Base-by-base conservation (phyloP, 2,329 filamentous ascomycete genomes). In the Aureobasidium sp. region DNA sequence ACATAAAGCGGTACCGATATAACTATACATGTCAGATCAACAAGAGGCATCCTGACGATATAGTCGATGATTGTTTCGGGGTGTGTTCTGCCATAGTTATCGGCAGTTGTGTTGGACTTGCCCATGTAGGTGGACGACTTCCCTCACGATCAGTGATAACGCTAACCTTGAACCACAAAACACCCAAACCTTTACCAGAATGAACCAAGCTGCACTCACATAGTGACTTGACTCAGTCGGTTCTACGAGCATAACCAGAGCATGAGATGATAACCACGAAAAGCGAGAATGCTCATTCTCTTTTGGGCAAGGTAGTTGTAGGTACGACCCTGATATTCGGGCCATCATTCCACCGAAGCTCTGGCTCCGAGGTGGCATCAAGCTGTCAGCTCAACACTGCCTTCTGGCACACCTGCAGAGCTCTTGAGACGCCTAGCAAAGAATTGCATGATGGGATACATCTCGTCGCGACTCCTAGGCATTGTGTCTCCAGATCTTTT, bases 381-480 rank as follows among this genome's bases (percentile, higher is more conserved):
- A 48, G 33, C 42, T 22, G 57, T 52, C 47, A 84, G 63, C 68
- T 84, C 81, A 1, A 82, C 75, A 65, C 77, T 79, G 0, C 80
- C 82, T 61, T 78, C 75, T 0, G 81, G 81, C 7, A 82, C 78
- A 0, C 81, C 82, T 61, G 74, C 78, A 47, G 73, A 76, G 67
- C 81, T 84, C 65, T 76, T 70, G 67, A 94, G 73, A 68, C 87
- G 81, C 56, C 87, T 81, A 0, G 87, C 86, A 68, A 91, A 82
- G 72, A 86, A 97, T 70, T 88, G 84, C 91, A 97, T 97, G 64
- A 97, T 82, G 0, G 92, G 91, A 69, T 92, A 71, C 82, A 95
- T 92, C 79, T 97, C 92, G 12, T 95, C 91, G 59, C 88, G 81
- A 71, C 81, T 87, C 49, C 80, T 78, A n/a, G 91, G 91, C 92